A percentile compares a stretch with the other conserved stretches of the same genome.
phyloP scores from a whole-genome alignment of 2,329 filamentous ascomycete species.

The Arthrinium puccinioides region DNA sequence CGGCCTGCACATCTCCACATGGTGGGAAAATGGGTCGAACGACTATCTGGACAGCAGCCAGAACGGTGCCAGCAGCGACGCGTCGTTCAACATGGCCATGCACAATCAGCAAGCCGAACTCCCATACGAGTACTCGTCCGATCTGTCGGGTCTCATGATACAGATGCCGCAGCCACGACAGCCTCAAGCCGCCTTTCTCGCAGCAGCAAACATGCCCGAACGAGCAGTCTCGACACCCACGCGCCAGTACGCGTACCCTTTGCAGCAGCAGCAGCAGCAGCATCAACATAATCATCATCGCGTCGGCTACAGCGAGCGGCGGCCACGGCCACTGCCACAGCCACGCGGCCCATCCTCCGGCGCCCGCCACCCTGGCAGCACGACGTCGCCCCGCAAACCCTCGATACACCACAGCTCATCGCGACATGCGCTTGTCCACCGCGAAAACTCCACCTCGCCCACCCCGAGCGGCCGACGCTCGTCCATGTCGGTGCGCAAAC shows the following conservation, averaged over 20 bases:
- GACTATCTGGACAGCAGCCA: not conserved
- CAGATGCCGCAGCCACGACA: slow-evolving; percentile 43
- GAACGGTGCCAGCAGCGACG: slow-evolving; percentile 10
- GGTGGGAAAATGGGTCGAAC: slow-evolving; percentile 16
- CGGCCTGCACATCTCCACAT: slow-evolving; percentile 11
- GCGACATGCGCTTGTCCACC: slow-evolving; percentile 12
- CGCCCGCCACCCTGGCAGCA: slow-evolving; percentile 36
- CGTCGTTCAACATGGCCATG: slow-evolving; percentile 31
- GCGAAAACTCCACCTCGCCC: slow-evolving; percentile 22
- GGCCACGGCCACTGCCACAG: slow-evolving; percentile 42
- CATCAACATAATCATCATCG: not conserved
- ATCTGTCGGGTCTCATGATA: slow-evolving; percentile 41
- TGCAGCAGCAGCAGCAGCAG: not conserved
- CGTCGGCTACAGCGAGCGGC: slow-evolving; percentile 24
- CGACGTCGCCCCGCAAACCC: slow-evolving; percentile 34
- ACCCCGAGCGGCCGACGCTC: slow-evolving; percentile 9
- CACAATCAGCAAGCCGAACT: slow-evolving; percentile 32
- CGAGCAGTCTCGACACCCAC: not conserved
- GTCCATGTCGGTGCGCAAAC: slow-evolving; percentile 25
- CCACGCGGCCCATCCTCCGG: slow-evolving; percentile 49
- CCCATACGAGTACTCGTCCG: slow-evolving; percentile 29
- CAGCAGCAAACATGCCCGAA: slow-evolving; percentile 20
- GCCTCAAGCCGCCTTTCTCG: slow-evolving; percentile 29
- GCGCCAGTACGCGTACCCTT: not conserved
- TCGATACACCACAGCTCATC: slow-evolving; percentile 22